These are phyloP conservation scores for Candida sakaeoensis DNA, from an alignment of 805 yeast genomes.

Conservation along the genomic window DNA sequence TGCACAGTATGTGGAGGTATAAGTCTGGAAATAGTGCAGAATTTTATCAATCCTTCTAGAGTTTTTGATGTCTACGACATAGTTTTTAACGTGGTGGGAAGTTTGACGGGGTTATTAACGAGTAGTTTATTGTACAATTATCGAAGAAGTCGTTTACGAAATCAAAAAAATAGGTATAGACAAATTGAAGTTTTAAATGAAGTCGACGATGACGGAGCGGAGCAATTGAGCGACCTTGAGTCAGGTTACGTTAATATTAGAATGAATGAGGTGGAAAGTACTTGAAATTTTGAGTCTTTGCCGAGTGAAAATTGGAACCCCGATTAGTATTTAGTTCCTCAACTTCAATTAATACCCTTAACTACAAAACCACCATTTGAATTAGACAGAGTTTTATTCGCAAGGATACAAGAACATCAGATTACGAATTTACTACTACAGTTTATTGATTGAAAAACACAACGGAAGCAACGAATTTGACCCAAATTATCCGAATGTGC, in stretches of 20 bases:
- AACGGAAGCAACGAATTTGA: too few relatives aligned
- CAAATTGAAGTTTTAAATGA: constrained; percentile 1
- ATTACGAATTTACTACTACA: too few relatives aligned
- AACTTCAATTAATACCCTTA: too few relatives aligned
- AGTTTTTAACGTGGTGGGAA: constrained; percentile 28
- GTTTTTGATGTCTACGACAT: constrained; percentile 51
- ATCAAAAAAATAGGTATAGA: constrained; percentile 1
- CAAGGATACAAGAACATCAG: too few relatives aligned
- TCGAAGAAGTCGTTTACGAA: not conserved
- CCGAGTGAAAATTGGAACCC: too few relatives aligned
- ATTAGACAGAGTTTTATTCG: too few relatives aligned
- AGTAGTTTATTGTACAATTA: not conserved
- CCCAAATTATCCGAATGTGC: too few relatives aligned
- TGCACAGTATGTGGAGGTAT: constrained; percentile 49
- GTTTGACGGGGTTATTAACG: constrained; percentile 21
- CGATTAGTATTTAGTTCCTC: too few relatives aligned
- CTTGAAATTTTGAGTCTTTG: not conserved
- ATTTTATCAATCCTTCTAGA: constrained; percentile 41
- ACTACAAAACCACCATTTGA: too few relatives aligned
- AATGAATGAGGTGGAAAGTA: constrained; percentile 11
- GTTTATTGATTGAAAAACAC: too few relatives aligned
- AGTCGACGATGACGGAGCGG: constrained; percentile 1
- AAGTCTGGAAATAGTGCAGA: constrained; percentile 51
- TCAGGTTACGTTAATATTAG: constrained; percentile 17
- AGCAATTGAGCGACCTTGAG: not conserved